Evolutionary conservation across 1,139 yeast genomes (phyloP).

Genomic region (Arxiozyma bovina): DNA sequence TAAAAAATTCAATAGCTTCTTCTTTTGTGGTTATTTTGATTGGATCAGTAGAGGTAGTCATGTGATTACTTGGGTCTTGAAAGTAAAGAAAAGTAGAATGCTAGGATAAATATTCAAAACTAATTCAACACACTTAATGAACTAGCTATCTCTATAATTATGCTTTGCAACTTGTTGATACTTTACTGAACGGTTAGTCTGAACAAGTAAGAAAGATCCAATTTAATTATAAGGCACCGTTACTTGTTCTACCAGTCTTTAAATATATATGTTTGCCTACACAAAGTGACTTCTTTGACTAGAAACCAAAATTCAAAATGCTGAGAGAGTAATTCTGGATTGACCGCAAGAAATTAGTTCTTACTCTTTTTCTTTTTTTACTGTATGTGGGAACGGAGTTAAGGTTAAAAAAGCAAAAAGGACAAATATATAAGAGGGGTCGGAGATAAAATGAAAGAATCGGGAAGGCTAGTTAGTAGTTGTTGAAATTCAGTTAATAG

Average conservation of each 20-base stretch:
- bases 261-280: background rate
- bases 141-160: too few species aligned
- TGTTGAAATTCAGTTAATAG: too few species aligned
- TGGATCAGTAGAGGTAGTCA: constrained; percentile 27
- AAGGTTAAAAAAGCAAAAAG: background rate
- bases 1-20: constrained; percentile 47
- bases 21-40: constrained; percentile 39
- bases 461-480: too few species aligned
- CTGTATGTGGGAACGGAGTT: background rate
- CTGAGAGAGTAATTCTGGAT: background rate
- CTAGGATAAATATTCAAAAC: too few species aligned
- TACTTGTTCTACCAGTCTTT: background rate
- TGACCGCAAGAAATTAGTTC: background rate
- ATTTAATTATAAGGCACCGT: too few species aligned
- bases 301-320: background rate
- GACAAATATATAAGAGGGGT: too few species aligned
- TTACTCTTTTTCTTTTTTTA: too few species aligned
- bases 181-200: too few species aligned
- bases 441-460: background rate
- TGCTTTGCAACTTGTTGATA: too few species aligned
- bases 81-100: too few species aligned
- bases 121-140: too few species aligned
- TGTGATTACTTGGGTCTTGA: constrained; percentile 1
- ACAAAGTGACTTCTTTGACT: background rate
- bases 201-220: too few species aligned